Conservation (phyloP, 305 asterid species). For the Solanum hybrid region DNA sequence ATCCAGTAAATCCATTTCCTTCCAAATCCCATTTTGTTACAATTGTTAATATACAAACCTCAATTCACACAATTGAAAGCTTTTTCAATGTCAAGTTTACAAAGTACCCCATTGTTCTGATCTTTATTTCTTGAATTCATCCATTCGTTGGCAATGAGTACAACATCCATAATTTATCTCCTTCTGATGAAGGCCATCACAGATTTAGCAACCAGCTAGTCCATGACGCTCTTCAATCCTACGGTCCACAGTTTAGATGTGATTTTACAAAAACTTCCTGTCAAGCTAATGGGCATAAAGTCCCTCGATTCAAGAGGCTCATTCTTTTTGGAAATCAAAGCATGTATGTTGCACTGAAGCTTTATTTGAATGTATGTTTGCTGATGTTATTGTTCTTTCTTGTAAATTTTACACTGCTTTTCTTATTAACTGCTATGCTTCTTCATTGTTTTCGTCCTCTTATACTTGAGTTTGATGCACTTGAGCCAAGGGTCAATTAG, state of each 20-base stretch:
- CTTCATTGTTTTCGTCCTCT: neutral
- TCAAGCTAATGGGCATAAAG: neutral
- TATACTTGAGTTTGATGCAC: neutral
- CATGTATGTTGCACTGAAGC: neutral
- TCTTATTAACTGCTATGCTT: neutral
- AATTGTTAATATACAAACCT: neutral
- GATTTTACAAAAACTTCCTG: neutral
- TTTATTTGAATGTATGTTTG: neutral
- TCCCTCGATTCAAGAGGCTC: neutral
- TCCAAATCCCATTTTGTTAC: neutral
- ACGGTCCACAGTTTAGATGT: neutral
- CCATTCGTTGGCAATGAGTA: neutral
- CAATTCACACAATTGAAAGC: neutral
- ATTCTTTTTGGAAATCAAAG: neutral
- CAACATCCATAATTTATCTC: neutral
- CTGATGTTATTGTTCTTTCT: neutral
- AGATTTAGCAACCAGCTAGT: neutral
- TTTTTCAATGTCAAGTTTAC: neutral
- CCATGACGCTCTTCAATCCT: neutral
- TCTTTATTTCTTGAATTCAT: neutral
- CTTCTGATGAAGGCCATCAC: neutral
- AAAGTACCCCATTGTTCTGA: neutral
- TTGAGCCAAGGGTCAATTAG: neutral
- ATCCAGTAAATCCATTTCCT: neutral
- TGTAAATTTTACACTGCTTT: neutral